Conservation (phyloP, 1,284 basidiomycete species). For the Meripilus lineatus region DNA sequence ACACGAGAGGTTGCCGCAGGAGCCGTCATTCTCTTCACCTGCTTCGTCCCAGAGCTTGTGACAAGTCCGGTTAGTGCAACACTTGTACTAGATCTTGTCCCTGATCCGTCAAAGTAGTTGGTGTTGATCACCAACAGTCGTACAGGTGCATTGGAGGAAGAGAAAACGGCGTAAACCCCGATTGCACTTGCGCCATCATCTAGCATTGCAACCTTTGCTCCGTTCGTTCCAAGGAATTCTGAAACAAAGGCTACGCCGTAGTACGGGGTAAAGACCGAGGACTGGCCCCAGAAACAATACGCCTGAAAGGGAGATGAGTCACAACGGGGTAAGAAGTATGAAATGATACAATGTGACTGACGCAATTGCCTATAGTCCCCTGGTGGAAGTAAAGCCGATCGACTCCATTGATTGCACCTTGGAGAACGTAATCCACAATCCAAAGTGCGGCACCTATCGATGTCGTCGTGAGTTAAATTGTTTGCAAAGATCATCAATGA, state of each 20-base stretch:
- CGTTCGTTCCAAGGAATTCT: conserved; percentile 33
- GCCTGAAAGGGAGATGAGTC: conserved; percentile 20
- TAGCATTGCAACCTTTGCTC: conserved; percentile 30
- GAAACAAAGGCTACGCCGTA: conserved; percentile 38
- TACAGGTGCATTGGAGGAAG: conserved; percentile 21
- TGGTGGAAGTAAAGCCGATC: conserved; percentile 43
- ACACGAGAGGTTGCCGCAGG: conserved; percentile 29
- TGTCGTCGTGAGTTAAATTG: not conserved
- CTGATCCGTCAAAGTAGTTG: conserved; percentile 31
- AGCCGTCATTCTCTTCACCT: conserved; percentile 33
- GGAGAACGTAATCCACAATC: conserved; percentile 43
- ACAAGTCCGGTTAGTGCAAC: conserved; percentile 29
- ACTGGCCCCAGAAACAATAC: conserved; percentile 38
- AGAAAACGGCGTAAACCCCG: conserved; percentile 33
- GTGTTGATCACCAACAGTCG: conserved; percentile 36
- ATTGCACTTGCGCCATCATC: conserved; percentile 31
- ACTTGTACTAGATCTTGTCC: conserved; percentile 25
- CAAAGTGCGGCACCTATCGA: conserved; percentile 38
- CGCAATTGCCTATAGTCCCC: conserved; percentile 38
- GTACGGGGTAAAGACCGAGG: conserved; percentile 32
- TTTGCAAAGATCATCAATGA: not conserved
- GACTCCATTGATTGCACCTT: conserved; percentile 34
- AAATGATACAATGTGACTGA: conserved; percentile 16
- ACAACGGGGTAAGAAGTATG: not conserved
- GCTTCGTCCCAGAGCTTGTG: conserved; percentile 17